Base-by-base conservation (phyloP, 148 eudicot species). In the Persicaria tinctoria region DNA sequence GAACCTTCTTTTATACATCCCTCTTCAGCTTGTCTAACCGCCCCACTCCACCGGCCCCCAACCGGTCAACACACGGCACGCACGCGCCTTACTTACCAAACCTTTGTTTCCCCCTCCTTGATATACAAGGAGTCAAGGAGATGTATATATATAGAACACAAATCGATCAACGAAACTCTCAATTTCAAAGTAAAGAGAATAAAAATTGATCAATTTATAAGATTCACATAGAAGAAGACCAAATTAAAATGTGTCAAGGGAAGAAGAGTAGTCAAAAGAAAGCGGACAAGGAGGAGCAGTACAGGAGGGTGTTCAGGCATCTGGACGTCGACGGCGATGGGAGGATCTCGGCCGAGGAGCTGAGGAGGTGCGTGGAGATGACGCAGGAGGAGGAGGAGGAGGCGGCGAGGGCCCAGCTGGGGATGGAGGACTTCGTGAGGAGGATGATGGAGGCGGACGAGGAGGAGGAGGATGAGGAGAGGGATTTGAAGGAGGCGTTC, bases 401-500 rank as follows among this genome's bases (percentile, higher is more conserved):
- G n/a, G n/a, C 38, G 55, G 17, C 70, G 9, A 66, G 70, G 70
- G 41, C 7, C 23, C 70, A 7, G 53, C 18, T 73, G 11, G 75
- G 12, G 20, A 18, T 73, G 20, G 75, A 54, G 11, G 75, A 73
- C 46, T 73, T 73, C 16, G 23, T 51, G 63, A 51, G 4, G 45
- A 3, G 53, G 44, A 73, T 73, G 62, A 51, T 47, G 47, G 47
- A 27, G 75, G 47, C 32, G 41, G 75, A 23, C 0, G 27, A 23
- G 27, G 27, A 23, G 0, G 27, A 54, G 46, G 64, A 13, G 5
- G 75, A 73, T 54, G 88, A 88, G 0, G 78, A 64, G n/a, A 88
- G 27, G 4, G 92, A 84, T 5, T 89, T 93, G 0, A 83, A 81
- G 17, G 91, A 79, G 0, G 91, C 94, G 1, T 73, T 73, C 17